A percentile compares a stretch with the other conserved stretches of the same genome.
phyloP scores from a whole-genome alignment of 2,329 filamentous ascomycete species.

The Aspergillus quadricinctus region DNA sequence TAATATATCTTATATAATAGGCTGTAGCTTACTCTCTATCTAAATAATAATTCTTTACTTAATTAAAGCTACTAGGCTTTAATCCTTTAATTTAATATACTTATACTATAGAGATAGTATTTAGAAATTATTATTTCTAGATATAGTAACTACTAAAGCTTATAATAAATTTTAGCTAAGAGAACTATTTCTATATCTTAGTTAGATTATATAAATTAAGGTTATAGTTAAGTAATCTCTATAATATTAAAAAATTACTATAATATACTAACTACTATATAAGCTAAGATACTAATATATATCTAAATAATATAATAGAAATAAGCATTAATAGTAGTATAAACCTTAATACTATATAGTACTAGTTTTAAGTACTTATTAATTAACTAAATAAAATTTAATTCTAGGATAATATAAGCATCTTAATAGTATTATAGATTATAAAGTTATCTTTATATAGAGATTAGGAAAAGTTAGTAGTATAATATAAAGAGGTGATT shows the following conservation, averaged over 20 bases:
- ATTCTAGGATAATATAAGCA: slow-evolving; percentile 11
- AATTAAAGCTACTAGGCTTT: slow-evolving; percentile 13
- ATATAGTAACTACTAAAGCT: slow-evolving; percentile 2
- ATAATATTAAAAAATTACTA: slow-evolving; percentile 12
- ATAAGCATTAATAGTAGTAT: slow-evolving; percentile 19
- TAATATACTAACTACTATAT: slow-evolving; percentile 14
- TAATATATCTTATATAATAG: neutral
- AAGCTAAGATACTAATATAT: slow-evolving; percentile 11
- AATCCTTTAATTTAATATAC: slow-evolving; percentile 10
- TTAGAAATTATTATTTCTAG: slow-evolving; percentile 3
- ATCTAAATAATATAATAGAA: slow-evolving; percentile 20
- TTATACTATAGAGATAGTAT: slow-evolving; percentile 8
- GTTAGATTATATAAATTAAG: slow-evolving; percentile 10
- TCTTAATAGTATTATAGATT: slow-evolving; percentile 7
- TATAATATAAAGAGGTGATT: too few species aligned
- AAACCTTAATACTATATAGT: slow-evolving; percentile 18
- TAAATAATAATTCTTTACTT: slow-evolving; percentile 3
- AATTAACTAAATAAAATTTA: slow-evolving; percentile 19
- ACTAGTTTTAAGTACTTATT: slow-evolving; percentile 17
- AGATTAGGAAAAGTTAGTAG: too few species aligned
- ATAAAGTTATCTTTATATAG: slow-evolving; percentile 2
- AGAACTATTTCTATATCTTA: slow-evolving; percentile 7
- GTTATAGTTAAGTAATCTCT: slow-evolving; percentile 4
- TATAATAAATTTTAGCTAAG: slow-evolving; percentile 6
- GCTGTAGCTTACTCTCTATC: neutral